Conservation (phyloP, 2,329 filamentous ascomycete species). For the Coniochaeta prunicola region DNA sequence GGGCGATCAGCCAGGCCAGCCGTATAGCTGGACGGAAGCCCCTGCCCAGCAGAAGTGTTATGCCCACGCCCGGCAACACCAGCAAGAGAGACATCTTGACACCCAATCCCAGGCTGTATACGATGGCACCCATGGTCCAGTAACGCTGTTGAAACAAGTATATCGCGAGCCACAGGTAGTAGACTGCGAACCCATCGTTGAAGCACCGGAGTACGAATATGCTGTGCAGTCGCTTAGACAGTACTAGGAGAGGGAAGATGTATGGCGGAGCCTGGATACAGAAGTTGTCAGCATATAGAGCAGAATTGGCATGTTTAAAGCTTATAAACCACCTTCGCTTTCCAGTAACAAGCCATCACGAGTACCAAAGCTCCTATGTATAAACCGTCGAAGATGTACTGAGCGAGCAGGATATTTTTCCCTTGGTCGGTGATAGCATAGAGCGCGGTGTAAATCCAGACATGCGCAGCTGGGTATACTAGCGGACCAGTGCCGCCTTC, state of each 20-base stretch:
- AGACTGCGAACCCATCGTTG: slow-evolving; percentile 86
- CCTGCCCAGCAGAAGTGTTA: slow-evolving; percentile 67
- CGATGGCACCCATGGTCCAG: slow-evolving; percentile 66
- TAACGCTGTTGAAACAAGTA: slow-evolving; percentile 65
- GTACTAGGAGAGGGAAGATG: slow-evolving; percentile 73
- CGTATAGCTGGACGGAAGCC: slow-evolving; percentile 60
- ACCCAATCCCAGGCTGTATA: slow-evolving; percentile 75
- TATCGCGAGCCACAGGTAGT: slow-evolving; percentile 79
- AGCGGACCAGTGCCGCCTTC: slow-evolving; percentile 84
- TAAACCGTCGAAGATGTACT: slow-evolving; percentile 71
- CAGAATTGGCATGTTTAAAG: slow-evolving; percentile 13
- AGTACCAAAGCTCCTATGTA: slow-evolving; percentile 71
- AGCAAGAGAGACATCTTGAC: slow-evolving; percentile 92
- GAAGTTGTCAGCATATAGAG: not conserved
- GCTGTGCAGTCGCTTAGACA: slow-evolving; percentile 90
- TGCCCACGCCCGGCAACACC: slow-evolving; percentile 70
- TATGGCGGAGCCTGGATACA: slow-evolving; percentile 67
- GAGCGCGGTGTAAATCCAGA: slow-evolving; percentile 80
- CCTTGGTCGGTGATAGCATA: slow-evolving; percentile 74
- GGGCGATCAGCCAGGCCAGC: slow-evolving; percentile 63
- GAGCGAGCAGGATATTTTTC: slow-evolving; percentile 68
- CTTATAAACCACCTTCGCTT: slow-evolving; percentile 49
- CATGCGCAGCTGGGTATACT: slow-evolving; percentile 90
- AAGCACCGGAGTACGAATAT: slow-evolving; percentile 90
- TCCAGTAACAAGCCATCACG: slow-evolving; percentile 76